Conservation (phyloP, 371 early-diverging fungal species). For the Mortierella sp. region DNA sequence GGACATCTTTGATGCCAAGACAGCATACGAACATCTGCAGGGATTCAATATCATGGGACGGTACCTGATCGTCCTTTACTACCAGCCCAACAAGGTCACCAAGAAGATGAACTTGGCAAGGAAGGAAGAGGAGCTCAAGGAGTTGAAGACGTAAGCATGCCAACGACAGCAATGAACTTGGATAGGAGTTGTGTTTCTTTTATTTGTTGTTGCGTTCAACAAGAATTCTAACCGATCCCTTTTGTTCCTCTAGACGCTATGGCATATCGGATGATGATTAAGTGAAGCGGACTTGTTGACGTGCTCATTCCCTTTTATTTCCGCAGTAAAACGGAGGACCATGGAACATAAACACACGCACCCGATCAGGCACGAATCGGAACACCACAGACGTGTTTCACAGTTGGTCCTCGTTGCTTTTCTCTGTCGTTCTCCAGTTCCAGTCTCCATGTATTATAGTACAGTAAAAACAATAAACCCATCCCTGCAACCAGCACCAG, state of each 20-base stretch:
- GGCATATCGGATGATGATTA: slow-evolving; percentile 55
- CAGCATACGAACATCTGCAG: slow-evolving; percentile 94
- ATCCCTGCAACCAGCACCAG: background rate
- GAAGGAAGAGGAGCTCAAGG: slow-evolving; percentile 87
- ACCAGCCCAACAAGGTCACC: slow-evolving; percentile 84
- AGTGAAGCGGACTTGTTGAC: background rate
- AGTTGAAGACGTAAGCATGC: slow-evolving; percentile 84
- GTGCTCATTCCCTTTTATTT: background rate
- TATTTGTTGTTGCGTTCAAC: background rate
- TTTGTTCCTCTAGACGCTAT: slow-evolving; percentile 36
- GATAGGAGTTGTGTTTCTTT: background rate
- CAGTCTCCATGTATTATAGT: too few relatives aligned
- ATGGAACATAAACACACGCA: too few relatives aligned
- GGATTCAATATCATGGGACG: slow-evolving; percentile 97
- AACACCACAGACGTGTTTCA: too few relatives aligned
- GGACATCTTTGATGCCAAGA: slow-evolving; percentile 97
- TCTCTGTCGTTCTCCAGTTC: too few relatives aligned
- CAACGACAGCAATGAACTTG: too few relatives aligned
- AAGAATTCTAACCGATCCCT: background rate
- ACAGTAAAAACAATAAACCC: too few relatives aligned
- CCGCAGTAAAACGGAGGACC: background rate
- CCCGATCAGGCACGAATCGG: too few relatives aligned
- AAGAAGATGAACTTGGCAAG: slow-evolving; percentile 86
- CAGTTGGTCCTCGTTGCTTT: too few relatives aligned
- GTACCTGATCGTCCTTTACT: slow-evolving; percentile 94